These are phyloP conservation scores for Exophiala lecanii-corni DNA, from an alignment of 2,329 filamentous ascomycete species.

Conservation along the genomic window DNA sequence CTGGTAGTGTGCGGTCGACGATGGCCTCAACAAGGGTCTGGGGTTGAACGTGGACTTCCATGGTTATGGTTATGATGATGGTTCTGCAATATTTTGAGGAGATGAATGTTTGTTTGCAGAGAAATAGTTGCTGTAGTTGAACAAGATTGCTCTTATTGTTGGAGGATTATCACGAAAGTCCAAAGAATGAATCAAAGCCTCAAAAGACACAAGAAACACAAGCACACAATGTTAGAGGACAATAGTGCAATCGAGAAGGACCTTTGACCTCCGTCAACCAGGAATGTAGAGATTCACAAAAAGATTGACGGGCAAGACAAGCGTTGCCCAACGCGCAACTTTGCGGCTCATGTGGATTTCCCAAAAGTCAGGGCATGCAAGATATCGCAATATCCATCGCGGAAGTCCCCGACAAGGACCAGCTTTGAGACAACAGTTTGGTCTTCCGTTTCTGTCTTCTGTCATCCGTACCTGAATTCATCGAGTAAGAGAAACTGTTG, in stretches of 20 bases:
- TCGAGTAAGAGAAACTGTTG: background rate
- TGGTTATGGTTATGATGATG: background rate
- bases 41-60: constrained; percentile 21
- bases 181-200: background rate
- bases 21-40: constrained; percentile 9
- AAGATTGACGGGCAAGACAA: background rate
- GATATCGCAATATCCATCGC: background rate
- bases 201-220: background rate
- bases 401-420: background rate
- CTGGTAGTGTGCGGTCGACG: constrained; percentile 7
- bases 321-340: background rate
- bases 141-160: too few relatives aligned
- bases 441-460: too few relatives aligned
- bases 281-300: background rate
- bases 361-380: background rate
- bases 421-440: background rate
- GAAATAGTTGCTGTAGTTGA: too few relatives aligned
- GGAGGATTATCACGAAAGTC: too few relatives aligned
- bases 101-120: background rate
- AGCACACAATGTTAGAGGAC: background rate
- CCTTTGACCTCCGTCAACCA: too few relatives aligned
- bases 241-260: background rate
- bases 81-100: background rate
- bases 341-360: background rate
- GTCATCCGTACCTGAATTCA: background rate